These are phyloP conservation scores for Lanmaoa pseudosensibilis DNA, from an alignment of 768 basidiomycete species.

Conservation along the genomic window DNA sequence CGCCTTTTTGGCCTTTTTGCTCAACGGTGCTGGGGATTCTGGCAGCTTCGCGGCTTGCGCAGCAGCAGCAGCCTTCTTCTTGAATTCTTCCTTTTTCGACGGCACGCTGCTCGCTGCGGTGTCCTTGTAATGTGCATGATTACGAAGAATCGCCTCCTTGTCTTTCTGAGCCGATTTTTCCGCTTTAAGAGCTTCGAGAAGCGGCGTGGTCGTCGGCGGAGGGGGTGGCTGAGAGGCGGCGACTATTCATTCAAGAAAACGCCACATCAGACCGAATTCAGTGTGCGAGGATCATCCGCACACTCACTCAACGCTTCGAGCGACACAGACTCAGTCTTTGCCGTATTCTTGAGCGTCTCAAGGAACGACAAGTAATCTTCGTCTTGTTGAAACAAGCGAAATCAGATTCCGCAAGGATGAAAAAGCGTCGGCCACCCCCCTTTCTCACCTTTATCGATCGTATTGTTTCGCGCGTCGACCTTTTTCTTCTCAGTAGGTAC, in stretches of 20 bases:
- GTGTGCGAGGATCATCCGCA: background rate
- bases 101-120: slow-evolving; percentile 28
- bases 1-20: slow-evolving; percentile 39
- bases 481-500: slow-evolving; percentile 75
- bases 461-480: slow-evolving; percentile 74
- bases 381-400: slow-evolving; percentile 45
- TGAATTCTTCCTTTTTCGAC: slow-evolving; percentile 41
- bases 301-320: slow-evolving; percentile 51
- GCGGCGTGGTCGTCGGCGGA: slow-evolving; percentile 80
- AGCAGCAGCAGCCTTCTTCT: slow-evolving; percentile 32
- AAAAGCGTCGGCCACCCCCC: no score
- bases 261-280: background rate
- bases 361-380: slow-evolving; percentile 84
- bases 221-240: slow-evolving; percentile 59
- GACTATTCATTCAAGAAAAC: slow-evolving; percentile 42
- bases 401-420: background rate
- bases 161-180: slow-evolving; percentile 66
- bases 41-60: slow-evolving; percentile 32
- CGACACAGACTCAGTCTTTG: slow-evolving; percentile 56
- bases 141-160: slow-evolving; percentile 69
- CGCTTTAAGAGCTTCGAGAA: slow-evolving; percentile 90
- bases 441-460: slow-evolving; percentile 68
- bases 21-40: slow-evolving; percentile 26
- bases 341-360: slow-evolving; percentile 58
- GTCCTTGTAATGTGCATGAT: slow-evolving; percentile 72